Evolutionary conservation across 2,329 filamentous ascomycete genomes (phyloP), one percentile per base, ranked within the genome.

Genomic region (Alternaria burnsii): DNA sequence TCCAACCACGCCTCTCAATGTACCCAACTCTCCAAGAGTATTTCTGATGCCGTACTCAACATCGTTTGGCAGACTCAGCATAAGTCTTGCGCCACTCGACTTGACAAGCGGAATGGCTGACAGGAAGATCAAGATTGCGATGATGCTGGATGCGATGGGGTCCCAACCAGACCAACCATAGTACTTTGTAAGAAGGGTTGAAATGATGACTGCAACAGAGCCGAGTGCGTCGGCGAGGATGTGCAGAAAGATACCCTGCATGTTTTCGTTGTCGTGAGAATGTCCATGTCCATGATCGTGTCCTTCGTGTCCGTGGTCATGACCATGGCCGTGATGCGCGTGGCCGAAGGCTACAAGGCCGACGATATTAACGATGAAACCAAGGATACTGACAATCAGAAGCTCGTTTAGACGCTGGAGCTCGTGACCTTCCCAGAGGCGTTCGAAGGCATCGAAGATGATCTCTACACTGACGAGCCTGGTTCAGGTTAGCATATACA

Each of bases 191-290:
- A 98, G 83, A 0, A 92, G 82, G 0, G 95, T 99, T 8, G 93
- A 97, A 34, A 93, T 88, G 63, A 99, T 97, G 48, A 99, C 95
- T 1, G 95, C 95, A 1, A 94, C 91, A 55, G 94, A 97, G 26
- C 95, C 95, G 30, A 98, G 88, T 0, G 95, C 97, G 76, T 99
- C 95, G 6, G 95, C 95, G 28, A 98, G 85, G 52, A 99, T 92
- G 74, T 99, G 95, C 20, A 99, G 83, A 79, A 97, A 99, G 67
- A 99, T 98, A 12, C 95, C 95, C 70, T 95, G 88, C 94, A 99
- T 97, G 75, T 99, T 99, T 72, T 99, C 95, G 77, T 97, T 97
- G 63, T 93, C 91, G 72, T 94, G 91, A n/a, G 82, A 80, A 68
- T 60, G 58, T 20, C 58, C 58, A 20, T 75, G 73, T 28, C 72